A percentile compares a stretch with the other conserved stretches of the same genome.
phyloP scores from a whole-genome alignment of 345 rosid species.

The Geranium rotundifolium region DNA sequence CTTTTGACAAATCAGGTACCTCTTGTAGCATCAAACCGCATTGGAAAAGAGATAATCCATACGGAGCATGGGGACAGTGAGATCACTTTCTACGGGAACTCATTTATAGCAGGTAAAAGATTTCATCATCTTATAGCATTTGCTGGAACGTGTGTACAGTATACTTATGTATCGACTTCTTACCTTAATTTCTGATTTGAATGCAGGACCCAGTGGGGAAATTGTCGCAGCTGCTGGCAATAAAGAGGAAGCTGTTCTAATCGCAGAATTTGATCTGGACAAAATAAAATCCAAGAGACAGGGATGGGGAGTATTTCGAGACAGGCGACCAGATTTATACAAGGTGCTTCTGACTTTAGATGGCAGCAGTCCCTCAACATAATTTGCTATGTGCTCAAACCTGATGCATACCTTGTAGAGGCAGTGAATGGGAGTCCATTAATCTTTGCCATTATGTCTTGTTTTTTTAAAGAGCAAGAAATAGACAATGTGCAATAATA shows the following conservation, averaged over 20 bases:
- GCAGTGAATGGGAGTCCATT: constrained; percentile 8
- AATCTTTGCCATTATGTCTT: neutral
- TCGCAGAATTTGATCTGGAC: constrained; percentile 72
- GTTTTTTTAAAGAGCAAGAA: neutral
- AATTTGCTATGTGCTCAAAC: constrained; percentile 5
- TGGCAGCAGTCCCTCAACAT: constrained; percentile 35
- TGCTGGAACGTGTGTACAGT: neutral
- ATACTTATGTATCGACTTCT: constrained; percentile 1
- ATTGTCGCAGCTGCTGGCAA: constrained; percentile 62
- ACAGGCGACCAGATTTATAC: constrained; percentile 76
- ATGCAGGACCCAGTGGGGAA: constrained; percentile 74
- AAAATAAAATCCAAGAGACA: constrained; percentile 60
- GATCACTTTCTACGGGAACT: constrained; percentile 76
- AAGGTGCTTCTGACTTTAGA: constrained; percentile 85
- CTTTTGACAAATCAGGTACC: constrained; percentile 43
- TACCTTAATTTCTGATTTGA: neutral
- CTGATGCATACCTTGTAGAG: constrained; percentile 4
- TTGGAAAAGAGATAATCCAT: constrained; percentile 67
- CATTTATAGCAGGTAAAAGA: constrained; percentile 65
- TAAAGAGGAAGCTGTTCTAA: constrained; percentile 62
- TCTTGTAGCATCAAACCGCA: constrained; percentile 72
- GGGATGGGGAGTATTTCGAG: constrained; percentile 90
- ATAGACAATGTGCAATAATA: neutral
- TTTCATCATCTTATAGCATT: constrained; percentile 1
- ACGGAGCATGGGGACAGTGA: constrained; percentile 77